Percentiles rank a stretch among this genome's conserved stretches.
Conservation (phyloP, 2,329 filamentous ascomycete genomes). For the Sarocladiaceae sp. region DNA sequence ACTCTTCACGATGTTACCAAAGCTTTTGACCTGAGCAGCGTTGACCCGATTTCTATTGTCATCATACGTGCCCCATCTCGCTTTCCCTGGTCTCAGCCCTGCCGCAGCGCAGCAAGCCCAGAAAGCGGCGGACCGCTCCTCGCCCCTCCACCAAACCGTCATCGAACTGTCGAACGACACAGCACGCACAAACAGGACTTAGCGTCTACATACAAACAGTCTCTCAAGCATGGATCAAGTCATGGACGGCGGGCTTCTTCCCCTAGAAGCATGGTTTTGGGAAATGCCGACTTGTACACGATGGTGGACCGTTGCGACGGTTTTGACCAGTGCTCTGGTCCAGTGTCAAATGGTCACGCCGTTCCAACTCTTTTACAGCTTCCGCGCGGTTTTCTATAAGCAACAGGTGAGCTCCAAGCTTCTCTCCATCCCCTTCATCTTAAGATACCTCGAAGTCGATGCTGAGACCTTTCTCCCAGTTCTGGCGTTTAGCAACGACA, state of each 20-base stretch:
- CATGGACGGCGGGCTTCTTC: conserved; percentile 59
- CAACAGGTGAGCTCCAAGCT: conserved; percentile 61
- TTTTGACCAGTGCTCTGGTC: conserved; percentile 80
- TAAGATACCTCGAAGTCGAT: neutral
- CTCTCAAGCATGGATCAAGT: conserved; percentile 46
- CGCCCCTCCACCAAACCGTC: neutral
- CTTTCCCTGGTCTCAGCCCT: too few relatives aligned
- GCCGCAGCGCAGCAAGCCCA: too few relatives aligned
- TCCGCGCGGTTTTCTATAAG: conserved; percentile 83
- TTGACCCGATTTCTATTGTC: neutral
- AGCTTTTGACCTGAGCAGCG: neutral
- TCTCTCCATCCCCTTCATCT: conserved; percentile 6
- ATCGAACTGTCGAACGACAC: neutral
- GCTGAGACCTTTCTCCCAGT: conserved; percentile 46
- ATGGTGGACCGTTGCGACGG: conserved; percentile 93
- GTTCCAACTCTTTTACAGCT: conserved; percentile 96
- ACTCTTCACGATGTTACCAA: neutral
- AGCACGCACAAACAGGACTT: neutral
- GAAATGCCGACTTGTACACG: conserved; percentile 96
- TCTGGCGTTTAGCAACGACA: conserved; percentile 92
- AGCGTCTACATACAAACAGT: neutral
- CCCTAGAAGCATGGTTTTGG: conserved; percentile 96
- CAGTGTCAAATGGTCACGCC: conserved; percentile 90
- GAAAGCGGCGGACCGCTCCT: too few relatives aligned
- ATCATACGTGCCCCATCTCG: too few relatives aligned